Evolutionary conservation across 805 yeast species (phyloP), one percentile per base, ranked within the genome.

Genomic region (Metschnikowia anglica): DNA sequence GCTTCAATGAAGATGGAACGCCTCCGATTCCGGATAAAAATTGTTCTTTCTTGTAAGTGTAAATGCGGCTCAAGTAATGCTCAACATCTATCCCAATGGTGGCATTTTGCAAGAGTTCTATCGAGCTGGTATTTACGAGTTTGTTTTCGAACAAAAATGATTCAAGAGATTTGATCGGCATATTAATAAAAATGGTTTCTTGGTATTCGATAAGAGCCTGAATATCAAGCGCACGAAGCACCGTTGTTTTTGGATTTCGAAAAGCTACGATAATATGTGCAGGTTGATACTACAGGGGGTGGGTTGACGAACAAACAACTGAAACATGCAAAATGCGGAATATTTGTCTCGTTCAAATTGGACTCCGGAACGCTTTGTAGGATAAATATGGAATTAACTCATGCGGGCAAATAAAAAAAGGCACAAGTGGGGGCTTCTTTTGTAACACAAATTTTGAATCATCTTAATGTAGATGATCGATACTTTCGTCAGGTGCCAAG

Each of bases 61-160:
- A 63, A 32, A 85, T 70, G 40, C 87, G 66, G 19, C 85, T 70
- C 28, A 88, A 62, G 56, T 88, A 89, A 58, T 88, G 89, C 51
- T 80, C 85, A 11, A 83, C 93, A 60, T 89, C 96, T 34, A 88
- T 85, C 43, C 96, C 96, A 39, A 88, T 66, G 12, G 83, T 77
- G 20, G 90, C 76, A 55, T 81, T 80, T 43, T 72, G 77, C 44
- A 88, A 68, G 3, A 79, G 66, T 27, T 83, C 85, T 53, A 88
- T 69, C 11, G 91, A 81, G 49, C 77, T 66, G 15, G 81, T 70
- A 37, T 74, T 71, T 36, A 80, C 81, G 34, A 84, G 64, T 45
- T 81, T 77, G 46, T 83, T 76, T 51, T 88, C 95, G 53, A 80
- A 79, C 33, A 84, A 69, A 58, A 73, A 81, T 3, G 84, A 72